Conservation (phyloP, 495 filamentous ascomycete species). For the Antarctomyces pellizariae region DNA sequence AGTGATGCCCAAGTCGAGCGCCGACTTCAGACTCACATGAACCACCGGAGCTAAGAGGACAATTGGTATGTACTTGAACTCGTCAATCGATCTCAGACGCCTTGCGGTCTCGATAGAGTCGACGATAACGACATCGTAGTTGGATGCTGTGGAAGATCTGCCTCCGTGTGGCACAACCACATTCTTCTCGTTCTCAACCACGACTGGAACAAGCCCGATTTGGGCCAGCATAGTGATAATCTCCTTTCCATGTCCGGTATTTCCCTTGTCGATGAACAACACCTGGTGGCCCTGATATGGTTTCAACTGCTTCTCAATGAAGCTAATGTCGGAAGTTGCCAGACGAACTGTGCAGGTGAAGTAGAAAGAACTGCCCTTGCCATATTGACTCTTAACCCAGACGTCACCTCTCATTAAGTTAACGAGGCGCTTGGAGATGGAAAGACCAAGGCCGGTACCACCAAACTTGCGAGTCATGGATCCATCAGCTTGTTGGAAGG, state of each 20-base stretch:
- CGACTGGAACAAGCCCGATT: conserved; percentile 59
- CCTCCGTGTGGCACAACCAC: conserved; percentile 13
- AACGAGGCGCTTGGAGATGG: conserved; percentile 87
- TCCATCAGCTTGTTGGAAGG: conserved; percentile 96
- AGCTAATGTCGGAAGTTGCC: conserved; percentile 55
- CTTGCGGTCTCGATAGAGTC: conserved; percentile 82
- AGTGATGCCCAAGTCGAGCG: conserved; percentile 86
- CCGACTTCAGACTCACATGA: conserved; percentile 80
- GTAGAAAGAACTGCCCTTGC: conserved; percentile 84
- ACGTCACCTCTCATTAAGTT: conserved; percentile 95
- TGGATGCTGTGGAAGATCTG: conserved; percentile 29
- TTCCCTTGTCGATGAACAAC: conserved; percentile 84
- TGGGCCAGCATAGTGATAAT: conserved; percentile 61
- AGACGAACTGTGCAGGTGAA: conserved; percentile 90
- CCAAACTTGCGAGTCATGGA: conserved; percentile 95
- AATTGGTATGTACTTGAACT: conserved; percentile 95
- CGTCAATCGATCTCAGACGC: conserved; percentile 62
- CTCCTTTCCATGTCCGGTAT: conserved; percentile 51
- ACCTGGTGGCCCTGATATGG: conserved; percentile 86
- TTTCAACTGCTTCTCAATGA: conserved; percentile 62
- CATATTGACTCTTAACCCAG: conserved; percentile 88
- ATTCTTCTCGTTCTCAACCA: conserved; percentile 46
- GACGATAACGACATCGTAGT: conserved; percentile 91
- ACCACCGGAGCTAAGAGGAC: conserved; percentile 82
- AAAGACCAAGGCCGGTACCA: conserved; percentile 84